Conservation (phyloP, 2,329 filamentous ascomycete genomes). For the Atkinsonella texensis region DNA sequence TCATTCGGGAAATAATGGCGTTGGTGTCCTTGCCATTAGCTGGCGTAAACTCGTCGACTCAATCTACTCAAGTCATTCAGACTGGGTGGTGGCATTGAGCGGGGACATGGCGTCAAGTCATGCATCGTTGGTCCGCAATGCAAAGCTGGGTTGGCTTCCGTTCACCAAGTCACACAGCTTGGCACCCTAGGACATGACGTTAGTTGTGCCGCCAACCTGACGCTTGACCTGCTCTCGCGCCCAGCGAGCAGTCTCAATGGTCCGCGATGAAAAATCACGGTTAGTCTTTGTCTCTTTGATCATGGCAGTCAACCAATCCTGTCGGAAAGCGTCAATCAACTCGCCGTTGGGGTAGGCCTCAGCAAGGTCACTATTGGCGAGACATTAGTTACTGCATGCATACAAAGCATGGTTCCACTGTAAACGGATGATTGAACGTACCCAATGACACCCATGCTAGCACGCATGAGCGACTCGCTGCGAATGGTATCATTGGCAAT, state of each 20-base stretch:
- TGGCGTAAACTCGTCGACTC: constrained; percentile 1
- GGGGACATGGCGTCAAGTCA: background rate
- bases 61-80: background rate
- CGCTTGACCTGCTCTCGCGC: constrained; percentile 95
- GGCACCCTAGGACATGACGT: constrained; percentile 39
- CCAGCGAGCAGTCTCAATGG: constrained; percentile 92
- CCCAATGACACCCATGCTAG: constrained; percentile 97
- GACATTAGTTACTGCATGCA: constrained; percentile 8
- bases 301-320: constrained; percentile 80
- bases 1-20: constrained; percentile 2
- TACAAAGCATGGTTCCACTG: background rate
- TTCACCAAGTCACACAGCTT: constrained; percentile 8
- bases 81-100: background rate
- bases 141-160: background rate
- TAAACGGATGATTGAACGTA: constrained; percentile 31
- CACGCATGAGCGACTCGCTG: constrained; percentile 81
- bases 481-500: constrained; percentile 76
- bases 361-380: constrained; percentile 61
- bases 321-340: constrained; percentile 70
- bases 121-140: constrained; percentile 3
- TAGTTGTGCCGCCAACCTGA: constrained; percentile 49
- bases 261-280: constrained; percentile 73
- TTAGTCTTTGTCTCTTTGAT: constrained; percentile 88
- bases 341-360: constrained; percentile 90
- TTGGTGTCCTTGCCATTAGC: constrained; percentile 1